phyloP scores from a whole-genome alignment of 140 eudicot genomes.

The Ambrosia hybrid region DNA sequence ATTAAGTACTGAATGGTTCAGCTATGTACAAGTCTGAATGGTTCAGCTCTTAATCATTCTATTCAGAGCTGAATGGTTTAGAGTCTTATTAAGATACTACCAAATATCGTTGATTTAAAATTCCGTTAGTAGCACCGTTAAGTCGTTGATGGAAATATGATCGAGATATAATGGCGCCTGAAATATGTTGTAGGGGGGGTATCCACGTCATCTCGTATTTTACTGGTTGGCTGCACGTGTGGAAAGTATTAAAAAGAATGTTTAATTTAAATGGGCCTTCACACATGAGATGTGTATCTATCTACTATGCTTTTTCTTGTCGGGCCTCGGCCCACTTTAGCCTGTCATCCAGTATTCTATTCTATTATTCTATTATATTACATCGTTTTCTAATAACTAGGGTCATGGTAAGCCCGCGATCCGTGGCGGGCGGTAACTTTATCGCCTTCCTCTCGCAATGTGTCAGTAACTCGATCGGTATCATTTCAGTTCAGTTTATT shows the following conservation, averaged over 20 bases:
- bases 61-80: too few relatives aligned
- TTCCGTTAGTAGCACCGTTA: slow-evolving; percentile 16
- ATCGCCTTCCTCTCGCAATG: too few relatives aligned
- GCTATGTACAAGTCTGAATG: too few relatives aligned
- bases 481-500: too few relatives aligned
- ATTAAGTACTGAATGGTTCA: too few relatives aligned
- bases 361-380: neutral
- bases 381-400: neutral
- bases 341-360: neutral
- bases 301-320: slow-evolving; percentile 28
- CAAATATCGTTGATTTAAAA: neutral
- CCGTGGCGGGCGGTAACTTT: too few relatives aligned
- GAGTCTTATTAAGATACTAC: too few relatives aligned
- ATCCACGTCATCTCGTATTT: slow-evolving; percentile 23
- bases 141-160: neutral
- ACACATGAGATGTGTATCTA: slow-evolving; percentile 13
- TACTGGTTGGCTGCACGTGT: slow-evolving; percentile 36
- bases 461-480: too few relatives aligned
- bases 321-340: slow-evolving; percentile 35
- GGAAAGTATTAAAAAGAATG: slow-evolving; percentile 6
- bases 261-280: slow-evolving; percentile 27
- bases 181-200: slow-evolving; percentile 27
- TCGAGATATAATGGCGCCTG: neutral
- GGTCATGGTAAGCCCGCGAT: too few relatives aligned
- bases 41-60: too few relatives aligned